Evolutionary conservation across 306 rosid genomes (phyloP).

Genomic region (Clitoria ternatea): DNA sequence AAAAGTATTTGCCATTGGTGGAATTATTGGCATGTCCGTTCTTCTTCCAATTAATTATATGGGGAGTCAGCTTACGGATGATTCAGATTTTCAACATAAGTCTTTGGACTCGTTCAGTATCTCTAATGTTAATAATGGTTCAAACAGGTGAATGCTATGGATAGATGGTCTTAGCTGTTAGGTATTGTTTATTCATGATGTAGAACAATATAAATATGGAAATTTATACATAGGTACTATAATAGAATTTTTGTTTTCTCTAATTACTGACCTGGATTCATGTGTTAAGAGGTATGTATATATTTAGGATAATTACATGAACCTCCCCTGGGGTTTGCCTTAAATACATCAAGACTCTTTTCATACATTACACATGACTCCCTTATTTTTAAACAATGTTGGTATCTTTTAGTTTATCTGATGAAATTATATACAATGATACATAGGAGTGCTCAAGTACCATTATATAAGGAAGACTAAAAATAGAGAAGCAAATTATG

Average conservation of each 20-base stretch:
- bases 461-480: no score
- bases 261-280: neutral
- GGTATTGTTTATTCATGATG: neutral
- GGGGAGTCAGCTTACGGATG: slow-evolving; percentile 59
- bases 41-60: slow-evolving; percentile 73
- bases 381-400: no score
- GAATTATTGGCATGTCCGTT: slow-evolving; percentile 51
- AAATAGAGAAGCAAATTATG: no score
- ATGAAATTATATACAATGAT: no score
- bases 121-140: slow-evolving; percentile 71
- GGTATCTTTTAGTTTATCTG: no score
- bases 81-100: slow-evolving; percentile 54
- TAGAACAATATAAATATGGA: slow-evolving; percentile 4
- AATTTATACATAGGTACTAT: neutral
- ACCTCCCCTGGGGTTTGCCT: no score
- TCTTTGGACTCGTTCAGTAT: slow-evolving; percentile 82
- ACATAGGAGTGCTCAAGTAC: no score
- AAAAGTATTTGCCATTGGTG: slow-evolving; percentile 60
- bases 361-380: no score
- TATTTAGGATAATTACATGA: no score
- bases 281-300: neutral
- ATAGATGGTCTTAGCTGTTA: slow-evolving; percentile 9
- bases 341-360: no score
- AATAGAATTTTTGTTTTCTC: neutral
- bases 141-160: slow-evolving; percentile 59